Evolutionary conservation across 352 stramenopile species (phyloP).

Genomic region (Pythium folliculosum): DNA sequence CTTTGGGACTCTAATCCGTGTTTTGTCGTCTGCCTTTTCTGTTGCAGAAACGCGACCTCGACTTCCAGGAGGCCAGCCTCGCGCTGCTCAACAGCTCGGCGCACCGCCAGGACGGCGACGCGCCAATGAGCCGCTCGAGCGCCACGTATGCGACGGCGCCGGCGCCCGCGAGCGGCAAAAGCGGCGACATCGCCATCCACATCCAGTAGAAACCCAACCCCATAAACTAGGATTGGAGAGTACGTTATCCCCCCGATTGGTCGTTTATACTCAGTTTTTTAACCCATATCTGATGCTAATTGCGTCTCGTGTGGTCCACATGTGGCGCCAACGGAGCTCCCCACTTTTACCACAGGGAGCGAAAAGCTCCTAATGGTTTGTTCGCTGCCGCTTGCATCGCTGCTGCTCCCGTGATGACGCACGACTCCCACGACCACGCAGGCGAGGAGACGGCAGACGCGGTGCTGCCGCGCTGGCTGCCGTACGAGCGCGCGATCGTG

Average conservation of each 20-base stretch:
- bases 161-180: background rate
- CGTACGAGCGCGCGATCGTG: constrained; percentile 74
- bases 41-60: constrained; percentile 30
- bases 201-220: constrained; percentile 1
- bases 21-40: background rate
- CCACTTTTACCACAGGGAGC: no score
- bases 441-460: background rate
- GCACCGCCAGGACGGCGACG: background rate
- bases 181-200: constrained; percentile 16
- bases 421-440: no score
- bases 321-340: constrained; percentile 12
- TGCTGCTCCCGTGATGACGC: background rate
- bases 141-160: constrained; percentile 11
- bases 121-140: background rate
- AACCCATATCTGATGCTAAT: constrained; percentile 13
- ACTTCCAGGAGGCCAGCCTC: constrained; percentile 26
- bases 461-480: constrained; percentile 52
- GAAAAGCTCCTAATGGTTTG: no score
- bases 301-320: constrained; percentile 14
- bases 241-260: background rate
- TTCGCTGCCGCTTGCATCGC: no score
- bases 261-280: background rate
- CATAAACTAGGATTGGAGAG: background rate
- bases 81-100: constrained; percentile 12
- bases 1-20: background rate